A percentile compares a stretch with the other conserved stretches of the same genome.
Conservation (phyloP, 2,329 filamentous ascomycete genomes). For the Capronia americana region DNA sequence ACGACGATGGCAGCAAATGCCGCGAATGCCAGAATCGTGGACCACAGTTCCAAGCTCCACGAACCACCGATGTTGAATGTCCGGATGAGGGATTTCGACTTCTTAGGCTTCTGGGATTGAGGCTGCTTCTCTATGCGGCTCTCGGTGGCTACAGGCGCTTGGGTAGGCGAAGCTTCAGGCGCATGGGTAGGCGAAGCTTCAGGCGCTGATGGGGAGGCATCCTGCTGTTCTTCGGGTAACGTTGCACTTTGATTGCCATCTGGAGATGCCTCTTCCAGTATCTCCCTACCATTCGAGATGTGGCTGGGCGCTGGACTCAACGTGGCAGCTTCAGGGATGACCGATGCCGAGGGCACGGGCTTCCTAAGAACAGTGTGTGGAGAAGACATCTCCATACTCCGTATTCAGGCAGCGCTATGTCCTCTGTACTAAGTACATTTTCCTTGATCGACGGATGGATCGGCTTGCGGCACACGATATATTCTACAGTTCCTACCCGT, state of each 20-base stretch:
- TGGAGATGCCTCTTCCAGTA: background rate
- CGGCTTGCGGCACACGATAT: background rate
- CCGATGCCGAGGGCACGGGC: background rate
- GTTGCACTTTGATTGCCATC: background rate
- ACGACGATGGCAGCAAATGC: conserved; percentile 3
- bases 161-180: background rate
- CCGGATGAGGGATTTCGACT: background rate
- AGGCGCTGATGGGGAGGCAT: background rate
- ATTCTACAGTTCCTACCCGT: background rate
- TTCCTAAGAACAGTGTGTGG: background rate
- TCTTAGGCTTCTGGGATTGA: background rate
- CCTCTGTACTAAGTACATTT: background rate
- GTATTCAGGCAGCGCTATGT: background rate
- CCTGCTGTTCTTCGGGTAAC: background rate
- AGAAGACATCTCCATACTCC: background rate
- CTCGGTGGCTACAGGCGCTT: background rate
- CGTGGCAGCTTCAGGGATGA: background rate
- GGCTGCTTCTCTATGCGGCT: background rate
- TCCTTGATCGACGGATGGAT: background rate
- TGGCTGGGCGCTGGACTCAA: background rate
- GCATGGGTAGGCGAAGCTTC: background rate
- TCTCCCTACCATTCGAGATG: background rate
- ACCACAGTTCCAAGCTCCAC: conserved; percentile 5
- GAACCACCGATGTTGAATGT: background rate
- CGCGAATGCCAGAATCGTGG: background rate